Evolutionary conservation across 169 alveolate species (phyloP), one percentile per base, ranked within the genome.

Genomic region (Condylostoma magnum): DNA sequence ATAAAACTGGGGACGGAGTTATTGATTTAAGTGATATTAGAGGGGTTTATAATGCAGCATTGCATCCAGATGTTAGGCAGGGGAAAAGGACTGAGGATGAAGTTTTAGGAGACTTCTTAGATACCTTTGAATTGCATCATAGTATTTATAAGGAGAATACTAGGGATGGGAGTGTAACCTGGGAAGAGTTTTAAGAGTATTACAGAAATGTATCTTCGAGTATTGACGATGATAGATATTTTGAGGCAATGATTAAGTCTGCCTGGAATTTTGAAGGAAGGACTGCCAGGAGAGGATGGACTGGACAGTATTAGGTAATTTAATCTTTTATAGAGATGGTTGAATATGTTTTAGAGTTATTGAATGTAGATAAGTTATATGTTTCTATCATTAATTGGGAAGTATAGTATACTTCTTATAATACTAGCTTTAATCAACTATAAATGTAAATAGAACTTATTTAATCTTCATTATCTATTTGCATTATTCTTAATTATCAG

Each of bases 41-140:
- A 56, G 82, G 77, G 6, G 76, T 58, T 3, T 85, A 81, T 63
- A 79, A 84, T 60, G 88, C 92, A 15, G 80, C 52, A 22, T 79
- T 77, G 18, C 93, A 90, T 63, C 95, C 95, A 22, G 94, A 90
- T 78, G 93, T 84, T 15, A 52, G 76, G 30, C 52, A 55, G 46
- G 90, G 93, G 0, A 90, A 87, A 79, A 86, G 76, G 63, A 83
- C 90, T 27, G 92, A 82, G 63, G 90, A 86, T 50, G 95, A 90
- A 53, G 77, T 85, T 5, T 79, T 86, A 15, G 77, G 79, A 48
- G 95, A 90, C 69, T 90, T 90, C 57, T 63, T 85, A 34, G 95
- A 90, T 56, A 80, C 89, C 27, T 86, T 90, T 58, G 93, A 84
- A 52, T 5, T 50, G n/a, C 87, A 85, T 41, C 85, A 85, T 50